Conservation (phyloP, 208 protist species). For the Leishmania tropica region DNA sequence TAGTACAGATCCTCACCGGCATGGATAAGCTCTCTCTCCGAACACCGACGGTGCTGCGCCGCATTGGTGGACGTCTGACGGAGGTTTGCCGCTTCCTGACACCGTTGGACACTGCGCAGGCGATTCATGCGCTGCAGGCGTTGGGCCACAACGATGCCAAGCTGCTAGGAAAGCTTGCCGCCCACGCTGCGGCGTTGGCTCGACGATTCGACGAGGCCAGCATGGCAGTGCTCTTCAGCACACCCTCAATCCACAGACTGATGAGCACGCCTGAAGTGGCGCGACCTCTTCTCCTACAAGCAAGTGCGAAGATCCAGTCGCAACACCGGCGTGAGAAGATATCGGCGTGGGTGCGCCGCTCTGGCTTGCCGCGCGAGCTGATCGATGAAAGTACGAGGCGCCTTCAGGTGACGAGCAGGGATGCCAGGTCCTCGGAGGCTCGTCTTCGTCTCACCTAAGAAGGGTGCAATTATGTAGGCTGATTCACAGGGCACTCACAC, state of each 20-base stretch:
- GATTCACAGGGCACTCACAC: background rate
- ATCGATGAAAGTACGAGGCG: constrained; percentile 27
- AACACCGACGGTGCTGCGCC: constrained; percentile 41
- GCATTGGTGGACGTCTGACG: constrained; percentile 46
- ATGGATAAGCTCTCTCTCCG: constrained; percentile 69
- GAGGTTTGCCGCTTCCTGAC: constrained; percentile 58
- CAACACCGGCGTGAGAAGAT: constrained; percentile 58
- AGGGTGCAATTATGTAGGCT: background rate
- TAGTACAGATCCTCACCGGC: constrained; percentile 66
- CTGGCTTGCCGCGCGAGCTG: constrained; percentile 61
- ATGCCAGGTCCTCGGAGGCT: background rate
- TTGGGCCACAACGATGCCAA: constrained; percentile 59
- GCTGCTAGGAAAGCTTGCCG: constrained; percentile 55
- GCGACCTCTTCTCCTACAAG: constrained; percentile 65
- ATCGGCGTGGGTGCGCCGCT: constrained; percentile 41
- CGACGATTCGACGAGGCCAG: constrained; percentile 62
- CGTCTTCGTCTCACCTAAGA: constrained; percentile 27
- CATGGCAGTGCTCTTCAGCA: constrained; percentile 67
- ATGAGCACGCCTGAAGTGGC: constrained; percentile 52
- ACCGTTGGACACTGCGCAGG: constrained; percentile 55
- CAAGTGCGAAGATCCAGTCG: constrained; percentile 47
- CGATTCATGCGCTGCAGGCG: constrained; percentile 69
- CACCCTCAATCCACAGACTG: constrained; percentile 69
- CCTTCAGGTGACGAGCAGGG: constrained; percentile 16
- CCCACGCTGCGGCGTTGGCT: constrained; percentile 49